Base-by-base conservation (phyloP, 2,329 filamentous ascomycete species). In the Colletotrichum plurivorum region DNA sequence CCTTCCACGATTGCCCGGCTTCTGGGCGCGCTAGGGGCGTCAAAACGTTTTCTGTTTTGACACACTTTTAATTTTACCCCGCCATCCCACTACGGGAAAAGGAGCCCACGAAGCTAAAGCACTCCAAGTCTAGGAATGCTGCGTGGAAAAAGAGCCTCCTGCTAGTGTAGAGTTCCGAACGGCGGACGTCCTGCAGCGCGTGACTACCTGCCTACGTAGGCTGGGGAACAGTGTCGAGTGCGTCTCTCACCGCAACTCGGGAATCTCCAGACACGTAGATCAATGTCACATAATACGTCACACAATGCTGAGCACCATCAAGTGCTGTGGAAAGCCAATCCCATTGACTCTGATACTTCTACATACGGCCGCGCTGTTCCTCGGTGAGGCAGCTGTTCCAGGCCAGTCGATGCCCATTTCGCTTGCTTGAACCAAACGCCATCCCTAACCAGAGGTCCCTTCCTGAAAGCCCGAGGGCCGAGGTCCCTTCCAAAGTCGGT, bases 281-380 rank as follows among this genome's bases (percentile, higher is more conserved):
- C 6, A 39, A 45, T 13, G 43, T 46, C 20, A 18, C 27, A 45
- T 43, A 20, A 12, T 27, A 48, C 18, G 5, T 18, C 12, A 25
- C 45, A 5, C 61, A 52, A 9, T 6, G 31, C 9, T 9, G 9
- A 27, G 9, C 43, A 9, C 16, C 51, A n/a, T 55, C 15, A 54
- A 45, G 49, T 31, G 41, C 51, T 36, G 27, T 59, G 41, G 51
- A 45, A 62, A 66, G 66, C 51, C 66, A 66, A 27, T 56, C 43
- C 46, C 49, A 66, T 65, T 66, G 66, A 60, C 54, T 69, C 48
- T 51, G 16, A 51, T 66, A 56, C 31, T 60, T 69, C 66, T 69
- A 69, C 66, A 69, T 46, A 69, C 55, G 43, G 66, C 62, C 66
- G 56, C 49, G 66, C 61, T 60, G 49, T 69, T 56, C 66, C 54